Evolutionary conservation across 106 monocot genomes (phyloP).

Genomic region (Platanthera zijinensis): DNA sequence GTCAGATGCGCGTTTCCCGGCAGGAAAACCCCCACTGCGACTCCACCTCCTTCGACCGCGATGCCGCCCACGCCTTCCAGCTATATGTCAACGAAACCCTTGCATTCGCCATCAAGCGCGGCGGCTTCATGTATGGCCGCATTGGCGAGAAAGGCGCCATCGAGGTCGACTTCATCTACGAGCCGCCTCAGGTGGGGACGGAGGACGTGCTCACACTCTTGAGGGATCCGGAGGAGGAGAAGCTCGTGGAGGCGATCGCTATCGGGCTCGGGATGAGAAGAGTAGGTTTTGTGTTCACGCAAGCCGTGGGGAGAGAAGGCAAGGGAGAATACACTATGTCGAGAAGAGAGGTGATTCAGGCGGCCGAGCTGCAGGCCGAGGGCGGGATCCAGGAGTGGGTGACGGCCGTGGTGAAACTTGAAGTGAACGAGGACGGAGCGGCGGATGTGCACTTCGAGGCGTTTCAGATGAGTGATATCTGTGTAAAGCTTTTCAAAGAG

Average conservation of each 20-base stretch:
- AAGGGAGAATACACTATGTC: constrained; percentile 86
- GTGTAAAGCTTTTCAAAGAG: constrained; percentile 77
- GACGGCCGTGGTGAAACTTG: constrained; percentile 77
- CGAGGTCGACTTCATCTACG: constrained; percentile 83
- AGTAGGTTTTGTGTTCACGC: constrained; percentile 84
- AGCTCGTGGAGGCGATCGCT: constrained; percentile 75
- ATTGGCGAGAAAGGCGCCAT: constrained; percentile 34
- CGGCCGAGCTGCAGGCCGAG: constrained; percentile 71
- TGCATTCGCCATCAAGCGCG: constrained; percentile 82
- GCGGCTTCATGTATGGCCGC: constrained; percentile 80
- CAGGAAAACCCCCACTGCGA: constrained; percentile 74
- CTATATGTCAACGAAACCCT: constrained; percentile 63
- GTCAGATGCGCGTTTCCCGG: constrained; percentile 78
- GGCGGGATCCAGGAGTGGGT: constrained; percentile 85
- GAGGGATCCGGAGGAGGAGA: constrained; percentile 70
- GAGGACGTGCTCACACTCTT: constrained; percentile 48
- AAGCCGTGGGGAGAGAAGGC: constrained; percentile 57
- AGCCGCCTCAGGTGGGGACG: constrained; percentile 89
- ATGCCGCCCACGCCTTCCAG: constrained; percentile 77
- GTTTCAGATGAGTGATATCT: constrained; percentile 95
- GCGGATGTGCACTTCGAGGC: constrained; percentile 97
- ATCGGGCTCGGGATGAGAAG: constrained; percentile 70
- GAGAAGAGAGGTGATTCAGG: constrained; percentile 68
- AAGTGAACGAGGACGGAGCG: constrained; percentile 72
- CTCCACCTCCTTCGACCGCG: constrained; percentile 75